These are phyloP conservation scores for Haplosporangium gracile DNA, from an alignment of 192 early-diverging fungal genomes.

Conservation along the genomic window DNA sequence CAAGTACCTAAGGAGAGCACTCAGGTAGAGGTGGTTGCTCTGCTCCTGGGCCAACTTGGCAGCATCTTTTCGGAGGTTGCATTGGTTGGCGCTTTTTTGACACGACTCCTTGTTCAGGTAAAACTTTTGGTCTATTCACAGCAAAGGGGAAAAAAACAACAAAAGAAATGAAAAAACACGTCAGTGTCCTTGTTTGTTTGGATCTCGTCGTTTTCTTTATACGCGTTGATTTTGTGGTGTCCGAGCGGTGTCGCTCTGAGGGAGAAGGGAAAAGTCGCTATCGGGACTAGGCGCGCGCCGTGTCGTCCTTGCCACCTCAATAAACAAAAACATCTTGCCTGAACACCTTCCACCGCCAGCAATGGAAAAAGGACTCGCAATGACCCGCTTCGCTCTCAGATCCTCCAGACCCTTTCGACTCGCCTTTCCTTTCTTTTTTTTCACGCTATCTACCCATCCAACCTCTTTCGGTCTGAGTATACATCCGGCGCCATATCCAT, in stretches of 20 bases:
- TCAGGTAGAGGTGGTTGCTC: constrained; percentile 73
- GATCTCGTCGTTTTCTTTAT: neutral
- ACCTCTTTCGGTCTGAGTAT: neutral
- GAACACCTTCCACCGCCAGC: neutral
- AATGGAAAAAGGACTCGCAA: neutral
- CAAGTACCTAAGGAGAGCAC: constrained; percentile 68
- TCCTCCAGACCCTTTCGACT: neutral
- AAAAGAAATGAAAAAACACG: neutral
- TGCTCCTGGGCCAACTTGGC: constrained; percentile 80
- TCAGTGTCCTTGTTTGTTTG: constrained; percentile 2
- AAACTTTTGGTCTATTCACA: constrained; percentile 59
- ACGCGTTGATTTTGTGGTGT: neutral
- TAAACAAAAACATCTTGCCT: neutral
- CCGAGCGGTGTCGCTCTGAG: neutral
- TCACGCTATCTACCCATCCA: constrained; percentile 9
- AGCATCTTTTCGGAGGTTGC: constrained; percentile 83
- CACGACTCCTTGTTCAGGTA: constrained; percentile 69
- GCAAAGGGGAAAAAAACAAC: neutral
- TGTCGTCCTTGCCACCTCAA: neutral
- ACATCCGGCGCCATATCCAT: neutral
- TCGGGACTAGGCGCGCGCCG: neutral
- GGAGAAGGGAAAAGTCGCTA: neutral
- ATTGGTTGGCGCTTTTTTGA: constrained; percentile 77
- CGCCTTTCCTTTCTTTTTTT: neutral
- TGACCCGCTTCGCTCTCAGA: neutral